These are phyloP conservation scores for Aspergillus latus DNA, from an alignment of 2,329 filamentous ascomycete species.

Conservation along the genomic window DNA sequence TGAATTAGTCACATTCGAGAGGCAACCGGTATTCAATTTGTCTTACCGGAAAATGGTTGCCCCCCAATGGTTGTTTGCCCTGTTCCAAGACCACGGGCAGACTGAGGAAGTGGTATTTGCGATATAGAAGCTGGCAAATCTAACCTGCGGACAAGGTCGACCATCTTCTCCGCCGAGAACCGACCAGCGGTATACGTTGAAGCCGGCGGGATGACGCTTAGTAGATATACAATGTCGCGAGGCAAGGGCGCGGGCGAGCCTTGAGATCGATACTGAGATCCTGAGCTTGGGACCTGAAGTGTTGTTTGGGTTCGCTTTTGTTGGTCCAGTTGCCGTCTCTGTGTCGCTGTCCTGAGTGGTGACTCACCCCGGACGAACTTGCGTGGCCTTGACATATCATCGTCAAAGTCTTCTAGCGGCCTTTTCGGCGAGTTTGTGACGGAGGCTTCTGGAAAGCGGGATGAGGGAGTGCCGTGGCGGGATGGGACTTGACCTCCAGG, in stretches of 20 bases:
- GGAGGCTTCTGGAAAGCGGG: conserved; percentile 37
- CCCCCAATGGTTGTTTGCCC: conserved; percentile 23
- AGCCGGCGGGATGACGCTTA: conserved; percentile 73
- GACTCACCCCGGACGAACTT: conserved; percentile 89
- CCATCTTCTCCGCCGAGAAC: conserved; percentile 69
- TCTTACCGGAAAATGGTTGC: conserved; percentile 38
- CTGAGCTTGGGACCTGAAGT: conserved; percentile 28
- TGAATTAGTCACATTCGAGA: conserved; percentile 9
- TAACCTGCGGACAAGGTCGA: conserved; percentile 69
- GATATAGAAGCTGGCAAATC: conserved; percentile 59
- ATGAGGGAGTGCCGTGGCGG: conserved; percentile 37
- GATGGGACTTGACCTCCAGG: conserved; percentile 26
- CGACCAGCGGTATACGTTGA: conserved; percentile 69
- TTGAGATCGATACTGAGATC: conserved; percentile 51
- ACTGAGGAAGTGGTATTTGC: conserved; percentile 40
- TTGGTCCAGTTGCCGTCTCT: conserved; percentile 80
- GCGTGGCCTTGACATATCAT: conserved; percentile 70
- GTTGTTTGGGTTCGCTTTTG: conserved; percentile 53
- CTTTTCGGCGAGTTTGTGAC: conserved; percentile 52
- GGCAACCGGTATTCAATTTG: not conserved
- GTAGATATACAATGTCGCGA: conserved; percentile 60
- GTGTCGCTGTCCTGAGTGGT: conserved; percentile 78
- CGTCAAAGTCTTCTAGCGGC: conserved; percentile 70
- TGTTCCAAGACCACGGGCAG: conserved; percentile 31
- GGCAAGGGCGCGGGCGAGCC: conserved; percentile 67